Evolutionary conservation across 2,329 filamentous ascomycete species (phyloP), one percentile per base, ranked within the genome.

Genomic region (Aspergillus transmontanensis): DNA sequence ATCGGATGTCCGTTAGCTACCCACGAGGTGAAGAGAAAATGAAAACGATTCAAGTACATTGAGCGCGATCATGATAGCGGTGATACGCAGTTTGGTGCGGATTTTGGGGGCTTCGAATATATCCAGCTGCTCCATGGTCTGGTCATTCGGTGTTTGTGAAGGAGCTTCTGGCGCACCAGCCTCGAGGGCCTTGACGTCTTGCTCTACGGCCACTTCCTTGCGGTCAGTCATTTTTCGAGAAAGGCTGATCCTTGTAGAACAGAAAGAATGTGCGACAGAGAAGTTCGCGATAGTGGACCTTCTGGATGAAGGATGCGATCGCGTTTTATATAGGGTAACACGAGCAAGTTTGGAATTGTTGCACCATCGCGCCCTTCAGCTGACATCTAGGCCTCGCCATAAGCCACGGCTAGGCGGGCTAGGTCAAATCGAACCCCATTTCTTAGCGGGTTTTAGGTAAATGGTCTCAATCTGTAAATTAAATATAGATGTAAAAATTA

Each of bases 1-100:
- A 11, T 12, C 5, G 12, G 21, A 46, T 5, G 14, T n/a, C 7
- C 1, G 28, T 51, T 51, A 51, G 26, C 14, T n/a, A 30, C 1
- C 4, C n/a, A 3, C 7, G 1, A 4, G 16, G 0, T 32, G 12
- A 16, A 19, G 2, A 10, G 21, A 28, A 0, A 6, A 6, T 12
- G 23, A 1, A 7, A 10, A 4, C 0, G n/a, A 21, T 23, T 14
- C 3, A 12, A 21, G 21, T 51, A 51, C 48, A 51, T 51, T 7
- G 14, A 51, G 48, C 3, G 48, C 48, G 23, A 26, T n/a, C 4
- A 51, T 23, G 6, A 51, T 51, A 14, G 48, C 48, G 16, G 16
- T 51, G 6, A 51, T 51, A 10, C 28, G 26, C 10, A 51, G 26
- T 2, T 28, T 51, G 5, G 48, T 23, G 7, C 48, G 48, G 16